Conservation (phyloP, 257 asterid species). For the Solanum paucissectum region DNA sequence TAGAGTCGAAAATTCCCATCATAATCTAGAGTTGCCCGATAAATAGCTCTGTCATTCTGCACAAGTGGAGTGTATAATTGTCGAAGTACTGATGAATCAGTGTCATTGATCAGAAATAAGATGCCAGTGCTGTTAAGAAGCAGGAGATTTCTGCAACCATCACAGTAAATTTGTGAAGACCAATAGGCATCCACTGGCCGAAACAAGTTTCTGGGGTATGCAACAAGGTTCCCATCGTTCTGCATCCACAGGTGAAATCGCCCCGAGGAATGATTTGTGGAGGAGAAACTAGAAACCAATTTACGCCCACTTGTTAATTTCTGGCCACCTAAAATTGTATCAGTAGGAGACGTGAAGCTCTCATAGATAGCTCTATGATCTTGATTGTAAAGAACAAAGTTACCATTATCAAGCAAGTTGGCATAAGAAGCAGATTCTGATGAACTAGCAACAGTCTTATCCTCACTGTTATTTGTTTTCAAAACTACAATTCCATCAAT, state of each 20-base stretch:
- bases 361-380: neutral
- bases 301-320: neutral
- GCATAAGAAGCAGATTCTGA: neutral
- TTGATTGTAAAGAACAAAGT: conserved; percentile 7
- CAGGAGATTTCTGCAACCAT: neutral
- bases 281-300: conserved; percentile 6
- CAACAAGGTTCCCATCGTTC: conserved; percentile 13
- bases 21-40: neutral
- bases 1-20: conserved; percentile 18
- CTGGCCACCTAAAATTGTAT: conserved; percentile 18
- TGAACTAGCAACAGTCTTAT: neutral
- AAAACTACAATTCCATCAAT: conserved; percentile 6
- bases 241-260: conserved; percentile 15
- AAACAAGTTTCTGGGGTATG: conserved; percentile 5
- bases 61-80: neutral
- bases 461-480: neutral
- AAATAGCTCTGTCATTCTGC: neutral
- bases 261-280: neutral
- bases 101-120: neutral
- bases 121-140: neutral
- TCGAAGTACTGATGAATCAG: neutral
- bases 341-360: conserved; percentile 3
- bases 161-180: neutral
- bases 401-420: conserved; percentile 11
- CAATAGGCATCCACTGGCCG: neutral